phyloP scores from a whole-genome alignment of 2,329 filamentous ascomycete genomes.

The Didymella keratinophila region DNA sequence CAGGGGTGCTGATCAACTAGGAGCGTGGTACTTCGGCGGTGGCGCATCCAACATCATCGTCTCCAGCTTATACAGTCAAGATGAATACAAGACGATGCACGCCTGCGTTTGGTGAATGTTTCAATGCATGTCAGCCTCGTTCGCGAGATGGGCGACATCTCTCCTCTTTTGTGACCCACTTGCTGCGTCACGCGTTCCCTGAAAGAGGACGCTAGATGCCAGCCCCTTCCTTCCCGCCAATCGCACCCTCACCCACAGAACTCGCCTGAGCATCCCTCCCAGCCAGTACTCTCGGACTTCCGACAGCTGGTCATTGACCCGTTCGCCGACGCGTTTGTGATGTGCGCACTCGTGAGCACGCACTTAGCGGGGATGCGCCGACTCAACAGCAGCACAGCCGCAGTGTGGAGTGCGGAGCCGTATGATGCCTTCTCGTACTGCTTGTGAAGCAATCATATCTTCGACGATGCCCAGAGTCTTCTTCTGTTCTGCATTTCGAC shows the following conservation, averaged over 20 bases:
- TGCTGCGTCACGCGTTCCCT: neutral
- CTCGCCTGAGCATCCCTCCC: constrained; percentile 1
- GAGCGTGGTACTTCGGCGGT: neutral
- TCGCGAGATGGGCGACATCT: neutral
- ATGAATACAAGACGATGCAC: neutral
- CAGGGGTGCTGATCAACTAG: constrained; percentile 40
- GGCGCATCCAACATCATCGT: neutral
- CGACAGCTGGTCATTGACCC: constrained; percentile 11
- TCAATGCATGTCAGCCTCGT: constrained; percentile 1
- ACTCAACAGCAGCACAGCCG: constrained; percentile 4
- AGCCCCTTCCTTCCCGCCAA: neutral
- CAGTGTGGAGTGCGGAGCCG: constrained; percentile 19
- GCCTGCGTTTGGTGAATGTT: neutral
- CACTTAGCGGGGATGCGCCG: constrained; percentile 16
- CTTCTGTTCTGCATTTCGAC: constrained; percentile 1
- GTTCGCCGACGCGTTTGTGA: constrained; percentile 4
- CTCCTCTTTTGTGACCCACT: neutral
- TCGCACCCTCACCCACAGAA: neutral
- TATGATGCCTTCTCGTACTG: constrained; percentile 4
- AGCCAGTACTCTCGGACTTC: constrained; percentile 6
- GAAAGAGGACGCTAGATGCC: neutral
- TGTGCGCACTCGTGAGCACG: constrained; percentile 7
- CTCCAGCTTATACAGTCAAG: neutral
- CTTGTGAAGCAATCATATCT: neutral
- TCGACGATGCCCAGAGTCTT: neutral